Evolutionary conservation across 192 early-diverging fungal species (phyloP).

Genomic region (Coemansia sp.): DNA sequence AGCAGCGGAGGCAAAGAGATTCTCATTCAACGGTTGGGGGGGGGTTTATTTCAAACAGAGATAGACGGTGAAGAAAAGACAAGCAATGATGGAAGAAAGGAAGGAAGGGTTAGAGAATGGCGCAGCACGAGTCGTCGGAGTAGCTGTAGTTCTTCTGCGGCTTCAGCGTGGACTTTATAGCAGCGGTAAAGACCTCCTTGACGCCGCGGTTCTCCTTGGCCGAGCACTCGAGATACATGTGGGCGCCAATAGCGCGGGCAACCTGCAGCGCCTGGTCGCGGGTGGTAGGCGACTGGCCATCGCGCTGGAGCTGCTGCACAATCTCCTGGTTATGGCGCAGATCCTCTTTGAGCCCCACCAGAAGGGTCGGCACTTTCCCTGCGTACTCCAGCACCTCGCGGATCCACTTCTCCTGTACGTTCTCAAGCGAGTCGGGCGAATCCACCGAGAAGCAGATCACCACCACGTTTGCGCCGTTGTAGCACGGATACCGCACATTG

Average conservation of each 20-base stretch:
- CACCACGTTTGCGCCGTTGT: slow-evolving; percentile 89
- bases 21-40: too few relatives aligned
- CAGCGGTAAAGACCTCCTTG: slow-evolving; percentile 80
- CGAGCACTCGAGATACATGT: slow-evolving; percentile 90
- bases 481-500: slow-evolving; percentile 86
- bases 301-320: slow-evolving; percentile 39
- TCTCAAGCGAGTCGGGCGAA: slow-evolving; percentile 82
- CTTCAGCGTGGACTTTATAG: slow-evolving; percentile 45
- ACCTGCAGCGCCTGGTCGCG: slow-evolving; percentile 66
- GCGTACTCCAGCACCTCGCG: slow-evolving; percentile 46
- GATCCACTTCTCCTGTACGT: slow-evolving; percentile 60
- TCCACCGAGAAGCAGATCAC: slow-evolving; percentile 92
- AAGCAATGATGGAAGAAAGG: neutral
- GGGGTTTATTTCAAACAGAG: too few relatives aligned
- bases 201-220: slow-evolving; percentile 82
- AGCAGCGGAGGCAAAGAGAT: too few relatives aligned
- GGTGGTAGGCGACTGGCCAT: slow-evolving; percentile 49
- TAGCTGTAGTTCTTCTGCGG: slow-evolving; percentile 11
- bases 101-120: slow-evolving; percentile 19
- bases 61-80: neutral
- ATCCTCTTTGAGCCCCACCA: slow-evolving; percentile 56
- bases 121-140: slow-evolving; percentile 30
- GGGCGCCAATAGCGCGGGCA: slow-evolving; percentile 82
- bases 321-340: slow-evolving; percentile 40
- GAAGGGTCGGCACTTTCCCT: slow-evolving; percentile 23